Percentiles rank a stretch among this genome's conserved stretches.
phyloP scores from a whole-genome alignment of 331 rosid genomes.

The Erythrophleum ivorense region DNA sequence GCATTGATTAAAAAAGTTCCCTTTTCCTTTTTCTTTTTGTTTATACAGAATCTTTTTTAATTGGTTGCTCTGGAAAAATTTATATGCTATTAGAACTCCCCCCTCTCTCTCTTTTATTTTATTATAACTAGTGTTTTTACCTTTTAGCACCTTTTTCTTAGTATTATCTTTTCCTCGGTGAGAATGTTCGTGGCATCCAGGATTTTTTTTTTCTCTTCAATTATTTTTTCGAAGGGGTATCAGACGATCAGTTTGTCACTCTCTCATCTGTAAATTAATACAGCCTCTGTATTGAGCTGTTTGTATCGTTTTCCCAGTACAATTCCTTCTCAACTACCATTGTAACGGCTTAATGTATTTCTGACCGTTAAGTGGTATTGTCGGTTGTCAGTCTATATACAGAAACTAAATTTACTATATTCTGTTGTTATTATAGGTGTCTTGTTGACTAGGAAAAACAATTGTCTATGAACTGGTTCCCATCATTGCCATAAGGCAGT shows the following conservation, averaged over 20 bases:
- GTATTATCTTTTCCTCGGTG: neutral
- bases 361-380: neutral
- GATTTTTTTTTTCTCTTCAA: neutral
- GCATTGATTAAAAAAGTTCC: slow-evolving; percentile 11
- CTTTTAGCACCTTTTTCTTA: neutral
- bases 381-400: neutral
- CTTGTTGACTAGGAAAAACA: neutral
- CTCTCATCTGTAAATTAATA: neutral
- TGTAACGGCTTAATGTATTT: neutral
- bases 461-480: too few relatives aligned
- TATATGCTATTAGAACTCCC: neutral
- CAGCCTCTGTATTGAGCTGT: neutral
- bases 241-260: neutral
- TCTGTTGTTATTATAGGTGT: neutral
- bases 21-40: neutral
- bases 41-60: neutral
- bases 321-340: neutral
- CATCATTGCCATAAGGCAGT: neutral
- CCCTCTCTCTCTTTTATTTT: neutral
- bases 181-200: neutral
- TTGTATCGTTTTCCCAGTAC: neutral
- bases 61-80: neutral
- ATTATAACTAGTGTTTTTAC: neutral
- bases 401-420: neutral
- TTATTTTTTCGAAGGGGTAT: neutral